Evolutionary conservation across 306 rosid species (phyloP), one percentile per base, ranked within the genome.

Genomic region (Vigna angularis): DNA sequence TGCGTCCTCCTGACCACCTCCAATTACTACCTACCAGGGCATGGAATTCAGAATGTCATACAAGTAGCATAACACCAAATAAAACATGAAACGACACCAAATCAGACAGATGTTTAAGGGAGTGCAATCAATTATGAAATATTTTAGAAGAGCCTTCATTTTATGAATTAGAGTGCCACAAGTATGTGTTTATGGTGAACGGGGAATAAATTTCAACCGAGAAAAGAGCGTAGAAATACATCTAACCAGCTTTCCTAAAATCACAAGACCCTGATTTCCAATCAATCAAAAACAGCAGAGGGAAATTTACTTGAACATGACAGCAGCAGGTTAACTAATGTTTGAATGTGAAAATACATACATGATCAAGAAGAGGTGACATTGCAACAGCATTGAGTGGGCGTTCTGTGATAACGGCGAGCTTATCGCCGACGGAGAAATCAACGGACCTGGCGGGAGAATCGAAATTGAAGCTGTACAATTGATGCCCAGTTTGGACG

Each of bases 1-100:
- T 59, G 98, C 99, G 76, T 93, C 98, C 85, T 93, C 98, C 85
- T 95, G 99, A 82, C 99, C 99, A 87, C 99, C 99, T 81, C 98
- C 99, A 77, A 95, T 73, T 24, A 93, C 98, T 76, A 95, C 98
- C 98, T 92, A 51, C 7, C 15, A 66, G 44, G 5, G 10, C 18
- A 70, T 5, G 55, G 9, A 57, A 66, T 59, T 55, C 16, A 76
- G 38, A 28, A 71, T 1, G 28, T 26, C 28, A 26, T 26, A 26
- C 28, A 26, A 26, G 28, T 7, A 4, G 20, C 47, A 30, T 62
- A 55, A 14, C 8, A 51, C 61, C 26, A 42, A 42, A 44, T 11
- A 55, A 50, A 45, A 56, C 1, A 22, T 11, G 28, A 36, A 20
- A 79, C 9, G 26, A 79, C 75, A 70, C 7, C 22, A 66, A 75